Conservation (phyloP, 306 rosid genomes). For the Abrus precatorius region DNA sequence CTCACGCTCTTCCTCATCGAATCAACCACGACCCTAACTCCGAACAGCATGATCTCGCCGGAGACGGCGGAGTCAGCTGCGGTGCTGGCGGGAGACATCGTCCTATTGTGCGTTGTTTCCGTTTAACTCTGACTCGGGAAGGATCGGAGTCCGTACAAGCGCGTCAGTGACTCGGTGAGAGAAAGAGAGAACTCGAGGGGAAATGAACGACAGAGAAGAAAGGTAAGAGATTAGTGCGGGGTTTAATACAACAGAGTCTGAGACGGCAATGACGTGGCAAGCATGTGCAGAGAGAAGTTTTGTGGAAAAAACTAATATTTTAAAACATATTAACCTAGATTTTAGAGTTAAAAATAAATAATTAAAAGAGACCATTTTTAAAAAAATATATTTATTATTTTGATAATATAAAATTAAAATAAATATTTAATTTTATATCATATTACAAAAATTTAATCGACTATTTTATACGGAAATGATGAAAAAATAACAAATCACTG, state of each 20-base stretch:
- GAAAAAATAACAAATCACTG: no score
- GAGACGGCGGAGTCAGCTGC: constrained; percentile 48
- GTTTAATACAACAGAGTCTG: constrained; percentile 47
- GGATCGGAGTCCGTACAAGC: constrained; percentile 10
- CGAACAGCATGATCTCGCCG: constrained; percentile 88
- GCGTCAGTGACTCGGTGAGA: constrained; percentile 30
- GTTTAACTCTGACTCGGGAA: constrained; percentile 10
- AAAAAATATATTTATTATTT: no score
- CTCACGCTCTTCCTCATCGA: constrained; percentile 98
- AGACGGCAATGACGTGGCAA: constrained; percentile 56
- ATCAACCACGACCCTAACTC: constrained; percentile 91
- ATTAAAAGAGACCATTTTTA: no score
- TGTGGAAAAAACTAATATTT: no score
- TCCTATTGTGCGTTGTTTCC: constrained; percentile 22
- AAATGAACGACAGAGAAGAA: background rate
- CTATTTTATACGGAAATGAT: no score
- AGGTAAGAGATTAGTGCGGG: constrained; percentile 10
- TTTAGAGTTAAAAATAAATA: no score
- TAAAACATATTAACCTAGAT: no score
- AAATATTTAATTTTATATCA: no score
- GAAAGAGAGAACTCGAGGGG: background rate
- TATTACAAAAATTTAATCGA: no score
- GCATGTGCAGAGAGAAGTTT: constrained; percentile 40
- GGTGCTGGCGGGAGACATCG: constrained; percentile 51
- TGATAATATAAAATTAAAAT: no score